Base-by-base conservation (phyloP, 495 filamentous ascomycete genomes). In the Glonium stellatum region DNA sequence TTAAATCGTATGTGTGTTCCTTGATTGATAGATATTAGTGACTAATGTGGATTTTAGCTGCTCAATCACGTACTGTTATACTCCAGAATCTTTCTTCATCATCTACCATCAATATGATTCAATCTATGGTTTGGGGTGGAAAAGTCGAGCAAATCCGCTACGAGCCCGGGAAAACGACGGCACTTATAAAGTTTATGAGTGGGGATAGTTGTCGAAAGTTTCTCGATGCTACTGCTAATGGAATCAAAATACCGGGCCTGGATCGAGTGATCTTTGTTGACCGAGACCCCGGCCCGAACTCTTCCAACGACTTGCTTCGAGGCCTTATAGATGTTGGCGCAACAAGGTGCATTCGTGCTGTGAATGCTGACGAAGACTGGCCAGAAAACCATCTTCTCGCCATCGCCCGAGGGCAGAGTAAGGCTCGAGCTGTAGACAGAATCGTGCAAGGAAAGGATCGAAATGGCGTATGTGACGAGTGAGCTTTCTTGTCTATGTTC, bases 101-200 rank as follows among this genome's bases (percentile, higher is more conserved):
- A 15, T 55, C 48, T 3, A 71, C 54, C 22, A 58, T 75, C 2
- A 60, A 68, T 41, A 69, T 75, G 49, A 59, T 80, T 31, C 62
- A 78, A 5, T 71, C 72, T 1, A 62, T 80, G 4, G 66, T 80
- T 4, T 73, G 75, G 49, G 78, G 77, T 6, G 79, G 78, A 15
- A 37, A 65, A 12, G 54, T 82, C 19, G 79, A 81, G 49, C 59
- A 53, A 47, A 60, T 70, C 34, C 50, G 63, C 31, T 49, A 36
- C 31, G 27, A 69, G 2, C 59, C 61, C 50, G 50, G 61, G 4
- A 27, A 61, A 6, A 67, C 64, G 9, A 66, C 52, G 22, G 73
- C 74, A 15, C 60, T 70, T 15, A 60, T 81, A 15, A 67, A 71
- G 37, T 82, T 81, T 68, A 69, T 75, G 47, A 68, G 75, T 8